Percentiles rank a stretch among this genome's conserved stretches.
phyloP scores from a whole-genome alignment of 1,139 yeast species.

The Candida tunisiensis region DNA sequence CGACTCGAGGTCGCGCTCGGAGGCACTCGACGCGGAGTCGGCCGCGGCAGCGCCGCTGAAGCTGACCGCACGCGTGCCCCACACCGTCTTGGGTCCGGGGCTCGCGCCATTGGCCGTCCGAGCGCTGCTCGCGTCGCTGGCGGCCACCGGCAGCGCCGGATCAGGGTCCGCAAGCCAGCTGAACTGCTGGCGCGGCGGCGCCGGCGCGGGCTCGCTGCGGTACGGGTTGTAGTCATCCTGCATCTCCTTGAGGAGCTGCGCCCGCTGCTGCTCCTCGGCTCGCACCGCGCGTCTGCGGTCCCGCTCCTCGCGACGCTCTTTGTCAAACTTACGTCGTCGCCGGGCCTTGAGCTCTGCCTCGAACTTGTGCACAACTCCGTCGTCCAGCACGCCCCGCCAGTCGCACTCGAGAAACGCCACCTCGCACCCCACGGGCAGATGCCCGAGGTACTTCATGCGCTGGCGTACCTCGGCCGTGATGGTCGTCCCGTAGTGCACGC shows the following conservation, averaged over 20 bases:
- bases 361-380: conserved; percentile 38
- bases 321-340: conserved; percentile 33
- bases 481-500: conserved; percentile 44
- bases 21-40: too few species aligned
- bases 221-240: too few species aligned
- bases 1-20: too few species aligned
- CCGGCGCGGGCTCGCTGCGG: too few species aligned
- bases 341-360: conserved; percentile 46
- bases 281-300: conserved; percentile 42
- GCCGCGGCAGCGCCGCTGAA: too few species aligned
- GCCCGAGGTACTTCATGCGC: conserved; percentile 58
- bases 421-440: conserved; percentile 73
- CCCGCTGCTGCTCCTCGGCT: conserved; percentile 28
- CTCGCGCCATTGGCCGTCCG: too few species aligned
- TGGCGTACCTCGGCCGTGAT: conserved; percentile 37
- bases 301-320: conserved; percentile 48
- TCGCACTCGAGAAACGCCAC: conserved; percentile 75
- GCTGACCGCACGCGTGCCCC: too few species aligned
- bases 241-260: conserved; percentile 14
- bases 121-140: too few species aligned
- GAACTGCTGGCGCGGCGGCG: too few species aligned
- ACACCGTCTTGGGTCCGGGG: too few species aligned
- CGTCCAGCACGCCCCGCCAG: conserved; percentile 43
- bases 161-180: too few species aligned
- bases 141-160: too few species aligned